These are phyloP conservation scores for Scutellaria baicalensis DNA, from an alignment of 257 asterid species.

Conservation along the genomic window DNA sequence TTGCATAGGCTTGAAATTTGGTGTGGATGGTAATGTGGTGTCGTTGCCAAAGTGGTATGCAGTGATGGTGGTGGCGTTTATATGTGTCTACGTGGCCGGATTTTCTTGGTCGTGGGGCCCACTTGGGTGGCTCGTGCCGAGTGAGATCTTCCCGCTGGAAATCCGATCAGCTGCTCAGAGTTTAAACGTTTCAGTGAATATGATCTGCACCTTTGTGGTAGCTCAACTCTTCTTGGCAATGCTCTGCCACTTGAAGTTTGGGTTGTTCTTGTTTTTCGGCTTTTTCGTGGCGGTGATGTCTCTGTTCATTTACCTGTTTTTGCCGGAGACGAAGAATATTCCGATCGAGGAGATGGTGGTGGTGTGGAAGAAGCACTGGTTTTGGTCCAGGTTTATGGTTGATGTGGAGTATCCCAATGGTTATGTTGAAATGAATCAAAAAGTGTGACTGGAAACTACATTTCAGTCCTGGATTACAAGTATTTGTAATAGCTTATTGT, in stretches of 20 bases:
- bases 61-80: constrained; percentile 49
- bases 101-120: constrained; percentile 97
- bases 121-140: constrained; percentile 79
- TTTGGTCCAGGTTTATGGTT: constrained; percentile 53
- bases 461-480: neutral
- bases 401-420: constrained; percentile 33
- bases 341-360: constrained; percentile 74
- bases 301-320: constrained; percentile 38
- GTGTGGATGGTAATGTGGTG: constrained; percentile 45
- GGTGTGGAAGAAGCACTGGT: constrained; percentile 83
- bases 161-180: constrained; percentile 84
- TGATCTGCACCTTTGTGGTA: constrained; percentile 56
- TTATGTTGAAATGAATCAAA: constrained; percentile 9
- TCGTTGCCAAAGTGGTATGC: constrained; percentile 67
- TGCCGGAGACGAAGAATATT: constrained; percentile 83
- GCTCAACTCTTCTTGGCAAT: constrained; percentile 65
- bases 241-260: constrained; percentile 77
- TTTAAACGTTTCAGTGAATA: constrained; percentile 65
- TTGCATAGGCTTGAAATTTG: constrained; percentile 55
- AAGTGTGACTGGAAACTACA: constrained; percentile 14
- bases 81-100: constrained; percentile 67
- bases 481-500: neutral
- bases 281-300: constrained; percentile 61
- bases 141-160: constrained; percentile 80
- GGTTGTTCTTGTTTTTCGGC: constrained; percentile 65